phyloP scores from a whole-genome alignment of 1,284 basidiomycete genomes.

The Amylostereum areolatum region DNA sequence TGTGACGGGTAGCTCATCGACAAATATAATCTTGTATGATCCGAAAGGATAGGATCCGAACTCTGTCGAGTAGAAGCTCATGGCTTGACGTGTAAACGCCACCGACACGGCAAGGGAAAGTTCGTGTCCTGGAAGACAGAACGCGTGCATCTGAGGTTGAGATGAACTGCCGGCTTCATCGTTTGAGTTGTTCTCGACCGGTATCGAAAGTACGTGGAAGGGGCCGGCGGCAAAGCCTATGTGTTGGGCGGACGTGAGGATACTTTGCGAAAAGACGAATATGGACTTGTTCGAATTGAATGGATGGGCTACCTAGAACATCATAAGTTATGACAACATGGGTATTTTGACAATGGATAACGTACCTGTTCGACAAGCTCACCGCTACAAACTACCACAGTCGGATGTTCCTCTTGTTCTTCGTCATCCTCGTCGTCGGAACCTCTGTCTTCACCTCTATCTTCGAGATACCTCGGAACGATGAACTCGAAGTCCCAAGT shows the following conservation, averaged over 20 bases:
- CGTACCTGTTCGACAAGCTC: slow-evolving; percentile 88
- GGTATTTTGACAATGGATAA: slow-evolving; percentile 8
- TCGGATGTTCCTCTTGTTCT: slow-evolving; percentile 56
- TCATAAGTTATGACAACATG: slow-evolving; percentile 11
- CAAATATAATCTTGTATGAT: slow-evolving; percentile 94
- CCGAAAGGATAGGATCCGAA: slow-evolving; percentile 96
- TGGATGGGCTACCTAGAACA: slow-evolving; percentile 80
- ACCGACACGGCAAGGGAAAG: slow-evolving; percentile 65
- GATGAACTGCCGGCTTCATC: slow-evolving; percentile 60
- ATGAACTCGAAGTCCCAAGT: slow-evolving; percentile 99
- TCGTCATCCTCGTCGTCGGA: slow-evolving; percentile 37
- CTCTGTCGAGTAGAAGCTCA: slow-evolving; percentile 89
- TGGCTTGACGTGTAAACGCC: slow-evolving; percentile 78
- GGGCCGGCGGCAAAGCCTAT: slow-evolving; percentile 95
- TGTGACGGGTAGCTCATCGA: slow-evolving; percentile 79
- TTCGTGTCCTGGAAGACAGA: slow-evolving; percentile 88
- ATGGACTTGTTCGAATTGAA: slow-evolving; percentile 93
- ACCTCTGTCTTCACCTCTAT: too few species aligned
- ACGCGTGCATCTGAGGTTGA: slow-evolving; percentile 87
- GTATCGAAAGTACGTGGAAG: slow-evolving; percentile 78
- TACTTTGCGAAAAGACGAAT: slow-evolving; percentile 88
- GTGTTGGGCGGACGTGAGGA: slow-evolving; percentile 91
- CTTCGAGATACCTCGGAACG: slow-evolving; percentile 80
- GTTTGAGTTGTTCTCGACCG: slow-evolving; percentile 48
- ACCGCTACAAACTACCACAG: slow-evolving; percentile 89